A percentile compares a stretch with the other conserved stretches of the same genome.
Conservation (phyloP, 441 rosid genomes). For the Gossypium trilobum region DNA sequence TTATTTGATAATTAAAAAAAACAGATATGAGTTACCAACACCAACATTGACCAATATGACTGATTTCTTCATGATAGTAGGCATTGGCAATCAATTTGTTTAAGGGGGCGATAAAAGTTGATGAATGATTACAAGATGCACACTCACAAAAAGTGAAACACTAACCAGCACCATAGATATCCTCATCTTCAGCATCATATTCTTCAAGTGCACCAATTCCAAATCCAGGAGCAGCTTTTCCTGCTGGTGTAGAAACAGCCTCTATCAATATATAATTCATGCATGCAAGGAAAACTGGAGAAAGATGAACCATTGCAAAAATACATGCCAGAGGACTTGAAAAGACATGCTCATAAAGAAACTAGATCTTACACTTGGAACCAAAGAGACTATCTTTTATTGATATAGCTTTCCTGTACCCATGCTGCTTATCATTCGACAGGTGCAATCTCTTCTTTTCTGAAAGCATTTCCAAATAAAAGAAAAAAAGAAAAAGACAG, state of each 20-base stretch:
- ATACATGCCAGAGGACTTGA: neutral
- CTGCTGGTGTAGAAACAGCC: slow-evolving; percentile 54
- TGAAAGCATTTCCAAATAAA: slow-evolving; percentile 24
- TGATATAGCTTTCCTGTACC: slow-evolving; percentile 40
- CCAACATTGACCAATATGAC: neutral
- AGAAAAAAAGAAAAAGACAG: slow-evolving; percentile 10
- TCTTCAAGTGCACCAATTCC: slow-evolving; percentile 99
- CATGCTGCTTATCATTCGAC: slow-evolving; percentile 36
- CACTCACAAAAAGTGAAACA: slow-evolving; percentile 7
- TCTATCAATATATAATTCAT: slow-evolving; percentile 8
- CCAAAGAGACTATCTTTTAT: slow-evolving; percentile 66
- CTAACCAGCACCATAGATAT: slow-evolving; percentile 66
- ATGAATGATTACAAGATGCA: neutral
- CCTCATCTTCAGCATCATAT: slow-evolving; percentile 92
- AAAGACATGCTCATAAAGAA: slow-evolving; percentile 8
- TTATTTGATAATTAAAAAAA: neutral
- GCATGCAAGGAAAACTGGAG: slow-evolving; percentile 10
- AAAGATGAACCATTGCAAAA: neutral
- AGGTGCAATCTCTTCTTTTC: slow-evolving; percentile 60
- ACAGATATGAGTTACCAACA: neutral
- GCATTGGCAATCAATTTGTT: neutral
- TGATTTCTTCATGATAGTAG: neutral
- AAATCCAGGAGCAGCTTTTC: slow-evolving; percentile 87
- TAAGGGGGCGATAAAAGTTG: neutral
- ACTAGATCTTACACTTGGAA: slow-evolving; percentile 55